Percentiles rank a stretch among this genome's conserved stretches.
Evolutionary conservation across 208 protist genomes (phyloP).

Genomic region (Histomonas meleagridis): DNA sequence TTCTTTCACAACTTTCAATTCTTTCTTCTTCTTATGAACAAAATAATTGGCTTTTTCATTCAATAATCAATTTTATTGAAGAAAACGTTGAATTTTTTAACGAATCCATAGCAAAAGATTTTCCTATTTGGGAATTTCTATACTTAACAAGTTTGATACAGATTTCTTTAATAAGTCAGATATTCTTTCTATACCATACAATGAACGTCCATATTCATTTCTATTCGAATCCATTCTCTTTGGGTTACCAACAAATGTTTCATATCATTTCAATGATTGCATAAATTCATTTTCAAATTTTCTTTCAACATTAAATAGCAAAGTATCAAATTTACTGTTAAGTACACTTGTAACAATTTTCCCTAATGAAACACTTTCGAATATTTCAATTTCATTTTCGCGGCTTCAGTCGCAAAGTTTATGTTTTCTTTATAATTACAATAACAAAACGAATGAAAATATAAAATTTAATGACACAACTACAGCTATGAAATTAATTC

Average conservation of each 20-base stretch:
- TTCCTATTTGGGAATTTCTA: background rate
- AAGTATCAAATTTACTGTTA: background rate
- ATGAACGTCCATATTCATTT: background rate
- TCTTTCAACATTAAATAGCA: background rate
- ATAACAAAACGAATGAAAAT: background rate
- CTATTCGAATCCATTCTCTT: background rate
- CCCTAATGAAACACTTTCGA: background rate
- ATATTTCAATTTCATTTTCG: too few relatives aligned
- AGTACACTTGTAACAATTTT: background rate
- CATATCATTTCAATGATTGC: background rate
- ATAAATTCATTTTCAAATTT: background rate
- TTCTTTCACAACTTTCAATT: background rate
- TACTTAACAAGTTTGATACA: too few relatives aligned
- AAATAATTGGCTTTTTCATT: background rate
- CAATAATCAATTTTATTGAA: background rate
- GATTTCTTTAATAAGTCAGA: background rate
- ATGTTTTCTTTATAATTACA: background rate
- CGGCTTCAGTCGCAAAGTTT: background rate
- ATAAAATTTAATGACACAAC: background rate
- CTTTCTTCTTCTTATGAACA: background rate
- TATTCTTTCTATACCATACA: background rate
- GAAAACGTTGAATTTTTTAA: background rate
- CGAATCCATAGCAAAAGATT: background rate
- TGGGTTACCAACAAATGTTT: background rate
- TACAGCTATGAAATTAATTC: background rate